Base-by-base conservation (phyloP, 2,329 filamentous ascomycete genomes). In the Neonectria hederae region DNA sequence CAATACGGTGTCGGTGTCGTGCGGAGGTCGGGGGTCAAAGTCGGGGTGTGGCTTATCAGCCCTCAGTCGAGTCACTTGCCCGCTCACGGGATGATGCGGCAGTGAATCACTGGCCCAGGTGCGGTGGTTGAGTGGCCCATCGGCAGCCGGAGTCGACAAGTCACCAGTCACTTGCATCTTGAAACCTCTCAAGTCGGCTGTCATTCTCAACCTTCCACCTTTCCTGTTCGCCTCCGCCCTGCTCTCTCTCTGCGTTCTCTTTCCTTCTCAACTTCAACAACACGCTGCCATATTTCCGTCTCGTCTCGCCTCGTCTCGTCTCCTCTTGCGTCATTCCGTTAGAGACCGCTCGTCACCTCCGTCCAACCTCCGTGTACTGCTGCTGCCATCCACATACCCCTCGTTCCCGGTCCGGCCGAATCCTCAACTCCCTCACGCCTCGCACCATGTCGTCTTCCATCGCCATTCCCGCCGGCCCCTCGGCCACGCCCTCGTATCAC, bases 391-490 rank as follows among this genome's bases (percentile, higher is more conserved):
- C 62, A 46, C 54, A 59, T 65, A 69, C 69, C 67, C 68, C 65
- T 71, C 70, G 66, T 65, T 69, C 54, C 59, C 45, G 38, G 58
- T 35, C 55, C 49, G 60, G 49, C 38, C 30, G 43, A 30, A 63
- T 43, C 54, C 59, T 65, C 49, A 43, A 30, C 61, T 54, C 51
- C 61, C 55, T 51, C 49, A 26, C 45, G 22, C 45, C 28, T 49
- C 46, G 19, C 59, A 65, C 55, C 70, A 89, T 90, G 88, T 89
- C 89, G 65, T 89, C 89, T 63, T 91, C 89, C 65, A 92, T 92
- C 79, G 83, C 86, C 69, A 93, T 93, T 71, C 90, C 90, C 71
- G 78, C 78, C 66, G 79, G 73, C 46, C 76, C 76, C 43, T 76
- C 78, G 54, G 76, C 78, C 51, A 73, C 76, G 24, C 68, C 75